Evolutionary conservation across 331 rosid genomes (phyloP), one percentile per base, ranked within the genome.

Genomic region (Ulmus americana): DNA sequence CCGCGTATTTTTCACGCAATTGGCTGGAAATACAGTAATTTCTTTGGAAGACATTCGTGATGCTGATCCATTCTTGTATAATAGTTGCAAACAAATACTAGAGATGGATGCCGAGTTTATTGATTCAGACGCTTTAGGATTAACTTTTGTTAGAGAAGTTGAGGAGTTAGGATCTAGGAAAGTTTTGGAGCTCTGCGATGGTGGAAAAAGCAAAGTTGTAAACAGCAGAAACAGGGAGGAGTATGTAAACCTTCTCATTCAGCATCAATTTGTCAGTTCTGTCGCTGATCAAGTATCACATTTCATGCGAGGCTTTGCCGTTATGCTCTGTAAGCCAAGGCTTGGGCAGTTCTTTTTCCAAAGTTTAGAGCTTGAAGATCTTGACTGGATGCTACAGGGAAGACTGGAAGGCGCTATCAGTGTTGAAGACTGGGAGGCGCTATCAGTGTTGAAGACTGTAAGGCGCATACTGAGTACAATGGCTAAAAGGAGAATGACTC

Each of bases 361-460:
- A 76, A 70, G 86, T 75, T 74, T 92, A 75, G 91, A 89, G 77
- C 84, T 78, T 55, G 89, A 86, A 76, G 98, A 92, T 86, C 86
- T 92, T 77, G 96, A 92, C 76, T 82, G 88, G 84, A 92, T 92
- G 95, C 86, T 88, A 41, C 79, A 78, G 54, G 98, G 98, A 77
- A 80, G 94, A n/a, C n/a, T n/a, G 71, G 94, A 85, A 74, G 78
- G 74, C 72, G 73, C 57, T 64, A 76, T 92, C 67, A 80, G 87
- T 41, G 73, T 92, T 76, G 94, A 79, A 61, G 98, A 92, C 72
- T 92, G 98, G 97, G 86, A 85, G 76, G 83, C 84, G 8, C 95
- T n/a, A n/a, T n/a, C n/a, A n/a, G 87, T 41, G 73, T 92, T 76
- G 94, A 79, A 61, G 98, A 92, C 72, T 92, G 98, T 95, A 89